phyloP scores from a whole-genome alignment of 768 basidiomycete species.

The Exsudoporus frostii region DNA sequence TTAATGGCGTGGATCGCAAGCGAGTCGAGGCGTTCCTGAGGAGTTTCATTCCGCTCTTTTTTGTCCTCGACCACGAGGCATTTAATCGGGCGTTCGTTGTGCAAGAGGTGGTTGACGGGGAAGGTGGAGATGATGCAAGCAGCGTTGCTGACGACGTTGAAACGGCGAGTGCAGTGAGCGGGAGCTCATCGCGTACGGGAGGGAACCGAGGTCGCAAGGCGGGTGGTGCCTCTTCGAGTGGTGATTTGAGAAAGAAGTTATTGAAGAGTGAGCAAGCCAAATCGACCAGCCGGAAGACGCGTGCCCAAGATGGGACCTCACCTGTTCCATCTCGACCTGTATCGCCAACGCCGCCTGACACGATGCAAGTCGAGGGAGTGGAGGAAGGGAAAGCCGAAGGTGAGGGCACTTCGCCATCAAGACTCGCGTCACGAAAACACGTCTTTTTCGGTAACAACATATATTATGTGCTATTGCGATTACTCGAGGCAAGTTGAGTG shows the following conservation, averaged over 20 bases:
- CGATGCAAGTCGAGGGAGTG: slow-evolving; percentile 31
- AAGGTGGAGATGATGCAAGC: slow-evolving; percentile 47
- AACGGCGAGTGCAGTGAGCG: slow-evolving; percentile 27
- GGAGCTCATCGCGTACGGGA: slow-evolving; percentile 29
- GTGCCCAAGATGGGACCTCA: slow-evolving; percentile 49
- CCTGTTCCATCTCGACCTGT: slow-evolving; percentile 58
- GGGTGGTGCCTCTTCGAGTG: slow-evolving; percentile 40
- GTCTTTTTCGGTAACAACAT: slow-evolving; percentile 88
- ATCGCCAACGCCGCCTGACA: slow-evolving; percentile 56
- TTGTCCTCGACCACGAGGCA: slow-evolving; percentile 65
- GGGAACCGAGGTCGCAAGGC: slow-evolving; percentile 42
- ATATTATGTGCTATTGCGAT: slow-evolving; percentile 81
- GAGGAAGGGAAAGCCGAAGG: slow-evolving; percentile 28
- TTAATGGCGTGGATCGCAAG: slow-evolving; percentile 67
- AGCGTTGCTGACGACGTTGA: slow-evolving; percentile 39
- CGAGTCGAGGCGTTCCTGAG: slow-evolving; percentile 82
- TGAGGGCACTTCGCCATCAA: slow-evolving; percentile 21
- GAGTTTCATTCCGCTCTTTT: slow-evolving; percentile 70
- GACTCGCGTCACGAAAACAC: slow-evolving; percentile 41
- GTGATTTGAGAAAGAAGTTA: slow-evolving; percentile 75
- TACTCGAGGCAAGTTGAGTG: slow-evolving; percentile 70
- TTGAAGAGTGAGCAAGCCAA: slow-evolving; percentile 83
- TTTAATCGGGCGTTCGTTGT: slow-evolving; percentile 71
- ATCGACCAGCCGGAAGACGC: slow-evolving; percentile 56
- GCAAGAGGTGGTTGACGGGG: slow-evolving; percentile 61